Conservation (phyloP, 1,284 basidiomycete species). For the Ganoderma boninense region DNA sequence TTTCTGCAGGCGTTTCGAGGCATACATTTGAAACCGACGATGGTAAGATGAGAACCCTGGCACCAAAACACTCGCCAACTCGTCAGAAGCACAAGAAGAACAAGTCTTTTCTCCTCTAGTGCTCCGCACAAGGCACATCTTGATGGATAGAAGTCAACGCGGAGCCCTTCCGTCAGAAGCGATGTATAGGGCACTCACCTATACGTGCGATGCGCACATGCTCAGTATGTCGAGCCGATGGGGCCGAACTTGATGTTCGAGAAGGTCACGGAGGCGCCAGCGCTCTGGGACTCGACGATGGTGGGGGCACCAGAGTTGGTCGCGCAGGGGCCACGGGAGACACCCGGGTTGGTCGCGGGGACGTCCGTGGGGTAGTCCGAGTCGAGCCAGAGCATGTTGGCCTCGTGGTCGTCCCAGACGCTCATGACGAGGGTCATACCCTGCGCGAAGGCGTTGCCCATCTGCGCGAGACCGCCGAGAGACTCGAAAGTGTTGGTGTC, state of each 20-base stretch:
- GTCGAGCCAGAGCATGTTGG: constrained; percentile 52
- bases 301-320: constrained; percentile 45
- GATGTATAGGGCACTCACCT: not conserved
- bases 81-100: not conserved
- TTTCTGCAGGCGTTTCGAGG: not conserved
- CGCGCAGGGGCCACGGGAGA: constrained; percentile 47
- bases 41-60: not conserved
- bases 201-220: constrained; percentile 8
- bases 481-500: constrained; percentile 55
- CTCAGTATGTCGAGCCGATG: constrained; percentile 43
- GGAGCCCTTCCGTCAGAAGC: not conserved
- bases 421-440: constrained; percentile 64
- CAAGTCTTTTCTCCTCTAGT: constrained; percentile 18
- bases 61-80: constrained; percentile 1
- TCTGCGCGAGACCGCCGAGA: constrained; percentile 53
- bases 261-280: constrained; percentile 41
- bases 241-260: constrained; percentile 49
- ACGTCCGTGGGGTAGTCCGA: constrained; percentile 45
- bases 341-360: constrained; percentile 44
- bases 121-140: not conserved
- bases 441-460: constrained; percentile 52
- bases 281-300: constrained; percentile 40
- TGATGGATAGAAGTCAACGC: not conserved
- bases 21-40: constrained; percentile 4
- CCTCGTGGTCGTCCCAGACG: constrained; percentile 55